Conservation (phyloP, 2,329 filamentous ascomycete genomes). For the Penicillium oxalicum region DNA sequence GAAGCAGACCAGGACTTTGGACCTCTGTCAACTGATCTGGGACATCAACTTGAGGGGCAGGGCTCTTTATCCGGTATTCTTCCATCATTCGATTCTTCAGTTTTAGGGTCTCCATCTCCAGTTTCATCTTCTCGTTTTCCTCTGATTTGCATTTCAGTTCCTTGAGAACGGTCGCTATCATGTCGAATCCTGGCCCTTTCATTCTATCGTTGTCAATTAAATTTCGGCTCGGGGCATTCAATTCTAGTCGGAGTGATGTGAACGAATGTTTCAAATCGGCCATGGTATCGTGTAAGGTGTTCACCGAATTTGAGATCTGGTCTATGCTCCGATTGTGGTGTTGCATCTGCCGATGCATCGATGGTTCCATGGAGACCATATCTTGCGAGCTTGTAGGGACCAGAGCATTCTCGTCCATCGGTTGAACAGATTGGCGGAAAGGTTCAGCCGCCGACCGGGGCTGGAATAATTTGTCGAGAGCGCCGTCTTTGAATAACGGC, state of each 20-base stretch:
- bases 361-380: constrained; percentile 14
- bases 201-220: constrained; percentile 16
- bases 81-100: constrained; percentile 32
- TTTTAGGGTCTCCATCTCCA: constrained; percentile 36
- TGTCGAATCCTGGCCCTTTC: constrained; percentile 27
- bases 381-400: constrained; percentile 18
- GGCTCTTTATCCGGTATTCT: constrained; percentile 19
- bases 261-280: constrained; percentile 36
- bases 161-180: constrained; percentile 35
- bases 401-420: constrained; percentile 20
- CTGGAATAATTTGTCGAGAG: constrained; percentile 26
- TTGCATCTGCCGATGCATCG: constrained; percentile 32
- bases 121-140: constrained; percentile 34
- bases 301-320: constrained; percentile 35
- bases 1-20: constrained; percentile 31
- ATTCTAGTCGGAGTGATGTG: constrained; percentile 32
- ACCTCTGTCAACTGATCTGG: constrained; percentile 22
- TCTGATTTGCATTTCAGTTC: constrained; percentile 36
- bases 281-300: constrained; percentile 37
- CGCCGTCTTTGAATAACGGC: constrained; percentile 30
- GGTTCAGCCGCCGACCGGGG: constrained; percentile 17
- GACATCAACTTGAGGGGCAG: constrained; percentile 5
- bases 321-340: constrained; percentile 34
- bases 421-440: constrained; percentile 10
- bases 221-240: constrained; percentile 27